These are phyloP conservation scores for Phenoliferia sp. DNA, from an alignment of 1,284 basidiomycete genomes.

Conservation along the genomic window DNA sequence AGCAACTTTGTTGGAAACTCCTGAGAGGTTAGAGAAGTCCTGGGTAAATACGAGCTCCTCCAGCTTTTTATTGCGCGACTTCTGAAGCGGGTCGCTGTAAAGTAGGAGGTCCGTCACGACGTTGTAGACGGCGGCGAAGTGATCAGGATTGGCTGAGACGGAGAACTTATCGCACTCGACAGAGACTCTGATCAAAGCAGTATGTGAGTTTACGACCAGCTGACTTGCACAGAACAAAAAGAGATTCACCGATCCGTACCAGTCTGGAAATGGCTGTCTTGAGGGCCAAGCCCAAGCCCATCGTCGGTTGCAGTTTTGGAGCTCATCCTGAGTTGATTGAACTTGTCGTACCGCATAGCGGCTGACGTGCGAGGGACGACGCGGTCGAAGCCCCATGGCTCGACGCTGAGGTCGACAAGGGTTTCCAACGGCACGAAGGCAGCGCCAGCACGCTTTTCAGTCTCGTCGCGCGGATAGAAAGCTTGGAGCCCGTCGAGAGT, in stretches of 20 bases:
- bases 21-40: conserved; percentile 75
- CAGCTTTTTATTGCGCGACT: conserved; percentile 66
- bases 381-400: conserved; percentile 77
- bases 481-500: conserved; percentile 75
- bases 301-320: conserved; percentile 38
- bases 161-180: conserved; percentile 80
- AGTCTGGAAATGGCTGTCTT: conserved; percentile 23
- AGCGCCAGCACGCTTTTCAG: conserved; percentile 11
- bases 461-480: conserved; percentile 62
- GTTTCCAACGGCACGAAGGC: conserved; percentile 78
- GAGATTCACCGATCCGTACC: conserved; percentile 16
- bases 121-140: conserved; percentile 82
- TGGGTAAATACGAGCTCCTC: conserved; percentile 84
- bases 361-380: conserved; percentile 86
- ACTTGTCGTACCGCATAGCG: conserved; percentile 84
- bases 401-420: conserved; percentile 74
- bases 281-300: conserved; percentile 2
- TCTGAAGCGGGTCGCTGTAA: conserved; percentile 80
- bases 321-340: conserved; percentile 81
- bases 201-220: conserved; percentile 42
- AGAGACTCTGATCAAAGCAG: conserved; percentile 66
- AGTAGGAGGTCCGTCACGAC: conserved; percentile 82
- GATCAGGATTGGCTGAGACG: conserved; percentile 77
- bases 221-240: too few relatives aligned
- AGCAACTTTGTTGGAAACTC: conserved; percentile 64